phyloP scores from a whole-genome alignment of 257 asterid genomes.

The Verbena officinalis region DNA sequence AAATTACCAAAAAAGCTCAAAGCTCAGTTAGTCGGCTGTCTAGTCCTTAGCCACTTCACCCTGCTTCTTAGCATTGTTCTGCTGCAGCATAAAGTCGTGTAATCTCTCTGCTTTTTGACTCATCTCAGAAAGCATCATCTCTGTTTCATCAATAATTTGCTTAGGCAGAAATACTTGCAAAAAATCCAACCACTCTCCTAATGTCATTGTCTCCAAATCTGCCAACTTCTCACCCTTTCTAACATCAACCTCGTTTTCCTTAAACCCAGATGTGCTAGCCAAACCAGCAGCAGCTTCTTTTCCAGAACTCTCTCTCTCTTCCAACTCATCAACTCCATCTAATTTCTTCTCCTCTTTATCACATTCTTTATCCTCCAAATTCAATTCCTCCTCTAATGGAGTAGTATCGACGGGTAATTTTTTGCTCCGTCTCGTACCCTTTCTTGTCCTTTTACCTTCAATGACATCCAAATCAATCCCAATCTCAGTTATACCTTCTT shows the following conservation, averaged over 20 bases:
- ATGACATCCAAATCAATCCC: conserved; percentile 27
- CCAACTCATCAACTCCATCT: conserved; percentile 19
- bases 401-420: conserved; percentile 20
- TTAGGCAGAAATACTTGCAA: conserved; percentile 58
- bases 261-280: conserved; percentile 42
- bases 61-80: conserved; percentile 42
- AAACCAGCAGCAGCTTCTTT: conserved; percentile 27
- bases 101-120: conserved; percentile 52
- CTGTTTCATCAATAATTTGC: conserved; percentile 63
- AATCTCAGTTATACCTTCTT: conserved; percentile 15
- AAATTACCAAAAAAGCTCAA: conserved; percentile 20
- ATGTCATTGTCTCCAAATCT: conserved; percentile 63
- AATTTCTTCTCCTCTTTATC: conserved; percentile 22
- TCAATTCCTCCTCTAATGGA: conserved; percentile 31
- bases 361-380: conserved; percentile 9
- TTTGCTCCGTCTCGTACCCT: conserved; percentile 42
- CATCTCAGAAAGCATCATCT: conserved; percentile 66
- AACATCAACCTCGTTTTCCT: conserved; percentile 8
- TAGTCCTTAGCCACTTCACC: conserved; percentile 19
- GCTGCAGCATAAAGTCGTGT: conserved; percentile 57
- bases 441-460: conserved; percentile 33
- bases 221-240: conserved; percentile 23
- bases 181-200: conserved; percentile 69
- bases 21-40: neutral
- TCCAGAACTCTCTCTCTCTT: conserved; percentile 5